These are phyloP conservation scores for Dipodascus albidus DNA, from an alignment of 805 yeast species.

Conservation along the genomic window DNA sequence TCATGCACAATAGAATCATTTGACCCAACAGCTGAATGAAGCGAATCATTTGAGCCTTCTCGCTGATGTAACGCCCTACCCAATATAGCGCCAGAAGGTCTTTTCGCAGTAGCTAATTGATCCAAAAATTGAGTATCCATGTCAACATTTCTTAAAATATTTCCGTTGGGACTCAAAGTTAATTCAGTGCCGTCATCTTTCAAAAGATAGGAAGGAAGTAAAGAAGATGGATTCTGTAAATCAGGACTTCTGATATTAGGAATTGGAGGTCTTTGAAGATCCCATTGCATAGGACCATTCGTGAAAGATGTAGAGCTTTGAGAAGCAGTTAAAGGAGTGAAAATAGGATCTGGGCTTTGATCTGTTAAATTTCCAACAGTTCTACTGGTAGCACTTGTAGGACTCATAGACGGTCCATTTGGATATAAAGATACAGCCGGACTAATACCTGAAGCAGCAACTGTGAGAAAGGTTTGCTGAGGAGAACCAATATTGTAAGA, in stretches of 20 bases:
- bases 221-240: conserved; percentile 25
- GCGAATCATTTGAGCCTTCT: conserved; percentile 7
- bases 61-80: conserved; percentile 7
- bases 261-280: not conserved
- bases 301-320: not conserved
- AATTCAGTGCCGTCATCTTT: conserved; percentile 18
- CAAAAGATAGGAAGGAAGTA: conserved; percentile 28
- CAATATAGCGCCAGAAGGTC: conserved; percentile 11
- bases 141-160: not conserved
- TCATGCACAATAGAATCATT: conserved; percentile 8
- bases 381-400: not conserved
- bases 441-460: not conserved
- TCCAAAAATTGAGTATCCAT: conserved; percentile 8
- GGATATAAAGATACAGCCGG: not conserved
- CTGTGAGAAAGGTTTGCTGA: not conserved
- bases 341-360: not conserved
- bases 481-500: not conserved
- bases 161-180: conserved; percentile 4
- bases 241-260: conserved; percentile 17
- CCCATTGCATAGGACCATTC: not conserved
- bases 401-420: not conserved
- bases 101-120: not conserved
- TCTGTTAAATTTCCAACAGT: not conserved
- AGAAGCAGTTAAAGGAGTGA: not conserved
- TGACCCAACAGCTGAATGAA: conserved; percentile 12